Conservation (phyloP, 208 protist genomes). For the Leishmania gerbilli region DNA sequence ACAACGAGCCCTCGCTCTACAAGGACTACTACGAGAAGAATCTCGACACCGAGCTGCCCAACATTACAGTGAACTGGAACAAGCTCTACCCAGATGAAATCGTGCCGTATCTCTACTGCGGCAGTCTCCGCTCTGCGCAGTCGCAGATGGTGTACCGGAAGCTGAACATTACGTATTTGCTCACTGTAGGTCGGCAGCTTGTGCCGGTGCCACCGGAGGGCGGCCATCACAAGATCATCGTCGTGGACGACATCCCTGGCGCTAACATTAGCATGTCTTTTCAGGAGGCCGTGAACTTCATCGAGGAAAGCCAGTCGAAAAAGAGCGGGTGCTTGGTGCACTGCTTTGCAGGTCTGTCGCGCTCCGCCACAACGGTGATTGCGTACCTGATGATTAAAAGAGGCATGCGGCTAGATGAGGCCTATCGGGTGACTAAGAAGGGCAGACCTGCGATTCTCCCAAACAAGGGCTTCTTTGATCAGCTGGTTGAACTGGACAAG, state of each 20-base stretch:
- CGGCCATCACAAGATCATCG: conserved; percentile 67
- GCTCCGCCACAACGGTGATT: conserved; percentile 87
- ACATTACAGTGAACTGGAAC: conserved; percentile 88
- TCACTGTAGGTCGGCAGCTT: conserved; percentile 84
- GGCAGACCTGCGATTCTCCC: conserved; percentile 81
- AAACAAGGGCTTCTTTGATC: conserved; percentile 84
- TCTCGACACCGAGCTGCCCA: conserved; percentile 58
- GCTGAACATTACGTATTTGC: conserved; percentile 76
- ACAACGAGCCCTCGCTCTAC: conserved; percentile 89
- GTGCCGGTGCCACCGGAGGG: conserved; percentile 68
- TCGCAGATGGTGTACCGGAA: conserved; percentile 87
- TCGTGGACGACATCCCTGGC: conserved; percentile 87
- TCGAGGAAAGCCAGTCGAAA: conserved; percentile 66
- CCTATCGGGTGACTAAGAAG: conserved; percentile 72
- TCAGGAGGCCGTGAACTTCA: conserved; percentile 72
- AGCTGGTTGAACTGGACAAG: conserved; percentile 69
- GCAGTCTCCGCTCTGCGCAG: conserved; percentile 83
- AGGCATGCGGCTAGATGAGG: conserved; percentile 88
- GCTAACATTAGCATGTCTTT: conserved; percentile 82
- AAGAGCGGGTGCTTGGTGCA: conserved; percentile 80
- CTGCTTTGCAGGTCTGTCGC: conserved; percentile 92
- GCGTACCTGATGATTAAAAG: conserved; percentile 87
- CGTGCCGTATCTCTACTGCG: conserved; percentile 79
- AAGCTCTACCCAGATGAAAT: conserved; percentile 92
- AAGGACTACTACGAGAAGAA: conserved; percentile 55